A percentile compares a stretch with the other conserved stretches of the same genome.
These are phyloP conservation scores for Alternaria metachromatica DNA, from an alignment of 2,329 filamentous ascomycete species.

Conservation along the genomic window DNA sequence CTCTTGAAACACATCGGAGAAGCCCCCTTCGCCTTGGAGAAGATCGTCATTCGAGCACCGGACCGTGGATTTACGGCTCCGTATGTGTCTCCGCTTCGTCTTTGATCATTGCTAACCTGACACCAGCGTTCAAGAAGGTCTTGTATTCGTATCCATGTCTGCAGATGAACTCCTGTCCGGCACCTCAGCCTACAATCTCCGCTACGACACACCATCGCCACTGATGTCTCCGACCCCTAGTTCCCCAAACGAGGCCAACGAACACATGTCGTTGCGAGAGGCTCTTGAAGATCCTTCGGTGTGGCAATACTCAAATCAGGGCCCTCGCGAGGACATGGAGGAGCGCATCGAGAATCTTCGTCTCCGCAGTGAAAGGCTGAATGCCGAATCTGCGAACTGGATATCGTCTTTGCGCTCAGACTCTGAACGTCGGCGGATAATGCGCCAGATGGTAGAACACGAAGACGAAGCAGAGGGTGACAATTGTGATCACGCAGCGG, in stretches of 20 bases:
- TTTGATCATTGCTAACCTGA: conserved; percentile 41
- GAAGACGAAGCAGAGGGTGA: conserved; percentile 35
- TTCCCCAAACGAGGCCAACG: conserved; percentile 29
- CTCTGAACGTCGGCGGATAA: conserved; percentile 15
- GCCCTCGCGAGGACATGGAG: conserved; percentile 33
- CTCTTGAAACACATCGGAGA: conserved; percentile 81
- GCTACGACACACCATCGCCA: conserved; percentile 53
- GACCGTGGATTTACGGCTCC: conserved; percentile 81
- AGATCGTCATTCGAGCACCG: conserved; percentile 87
- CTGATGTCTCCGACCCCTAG: conserved; percentile 36
- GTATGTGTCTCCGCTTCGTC: conserved; percentile 62
- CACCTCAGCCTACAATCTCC: conserved; percentile 77
- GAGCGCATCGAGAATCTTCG: conserved; percentile 36
- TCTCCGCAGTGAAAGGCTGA: conserved; percentile 21
- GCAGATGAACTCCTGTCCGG: conserved; percentile 75
- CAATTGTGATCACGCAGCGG: conserved; percentile 39
- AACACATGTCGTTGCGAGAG: conserved; percentile 43
- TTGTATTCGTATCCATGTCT: conserved; percentile 90
- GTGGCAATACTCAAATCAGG: conserved; percentile 38
- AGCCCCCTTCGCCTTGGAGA: conserved; percentile 81
- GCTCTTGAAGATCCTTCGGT: conserved; percentile 44
- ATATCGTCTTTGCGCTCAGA: conserved; percentile 19
- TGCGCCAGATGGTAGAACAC: conserved; percentile 23
- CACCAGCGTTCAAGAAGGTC: conserved; percentile 81
- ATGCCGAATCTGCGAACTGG: conserved; percentile 15